Base-by-base conservation (phyloP, 164 flowering plant genomes). In the Macadamia integrifolia region DNA sequence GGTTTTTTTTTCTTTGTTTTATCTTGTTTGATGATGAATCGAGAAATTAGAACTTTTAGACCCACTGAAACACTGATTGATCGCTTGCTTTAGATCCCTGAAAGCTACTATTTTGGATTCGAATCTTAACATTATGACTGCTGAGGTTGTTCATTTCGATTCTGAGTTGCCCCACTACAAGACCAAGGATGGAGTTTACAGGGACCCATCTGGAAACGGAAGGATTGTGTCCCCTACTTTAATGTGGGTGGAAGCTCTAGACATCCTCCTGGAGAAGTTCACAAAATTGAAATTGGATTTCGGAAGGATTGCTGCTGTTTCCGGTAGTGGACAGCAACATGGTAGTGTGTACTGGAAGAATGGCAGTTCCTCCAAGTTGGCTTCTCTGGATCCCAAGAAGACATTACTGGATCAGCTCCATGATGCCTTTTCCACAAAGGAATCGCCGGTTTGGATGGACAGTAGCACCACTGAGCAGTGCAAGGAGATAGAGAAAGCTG, bases 361-460 rank as follows among this genome's bases (percentile, higher is more conserved):
- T 9, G 96, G 96, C 0, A 80, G 90, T 79, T 81, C 76, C 10
- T 66, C 57, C 1, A 76, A 76, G 32, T 72, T 92, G 55, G 81
- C 85, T 6, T 80, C 88, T 30, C 77, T 95, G 80, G 86, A 92
- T 75, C 71, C 92, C 1, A 75, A 73, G 35, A 83, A 85, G 70
- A 62, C 70, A 15, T 65, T 95, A 50, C 75, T 80, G 62, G 91
- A 79, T 65, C 97, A 92, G 72, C 72, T 95, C 42, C 67, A 71
- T 8, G 78, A 82, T 77, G 94, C 84, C 17, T 90, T 95, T 74
- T 90, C 98, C 0, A 76, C 75, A 0, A 77, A 79, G 56, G 94
- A 95, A 67, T 92, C 98, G 0, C 99, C 99, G 0, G 84, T 89
- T 40, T 92, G 99, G 98, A 95, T 92, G 98, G 99, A 95, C 68